Evolutionary conservation across 2,329 filamentous ascomycete genomes (phyloP), one percentile per base, ranked within the genome.

Genomic region (Didymella glomerata): DNA sequence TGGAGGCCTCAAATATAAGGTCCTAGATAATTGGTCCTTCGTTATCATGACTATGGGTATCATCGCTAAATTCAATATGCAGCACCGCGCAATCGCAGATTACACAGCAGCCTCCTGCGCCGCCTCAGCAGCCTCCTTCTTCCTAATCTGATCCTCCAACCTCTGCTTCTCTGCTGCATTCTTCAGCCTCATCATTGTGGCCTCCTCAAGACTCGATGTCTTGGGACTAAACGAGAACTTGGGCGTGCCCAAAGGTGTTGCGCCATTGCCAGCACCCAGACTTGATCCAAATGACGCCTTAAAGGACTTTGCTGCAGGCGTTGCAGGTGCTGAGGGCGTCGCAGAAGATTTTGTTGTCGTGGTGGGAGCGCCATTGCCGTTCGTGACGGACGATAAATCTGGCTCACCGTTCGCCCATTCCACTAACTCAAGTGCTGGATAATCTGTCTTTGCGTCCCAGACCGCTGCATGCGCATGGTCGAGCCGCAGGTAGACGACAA

Each of bases 381-480:
- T 30, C 10, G 25, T 41, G 7, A 36, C 5, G 6, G 48, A 51
- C 5, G 44, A 47, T 48, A 82, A 72, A 25, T 86, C 83, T 6
- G 85, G 84, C 55, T 84, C 82, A 57, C 79, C 82, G 20, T 77
- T 79, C 4, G 83, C 84, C 85, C 85, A 87, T 42, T 73, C 76
- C 1, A 87, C 82, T 13, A 80, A 83, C 32, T 86, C 83, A 24
- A 88, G 80, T 9, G 78, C 59, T 7, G 78, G 75, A 77, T 81
- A 85, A 34, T 82, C 80, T 1, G 67, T 68, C 28, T 77, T 77
- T n/a, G 78, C 79, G 62, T 87, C 84, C 41, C 80, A 68, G 2
- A 87, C 82, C 9, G 85, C 85, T 3, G 83, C 79, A 67, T 87
- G 83, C 0, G 86, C 85, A 53, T 83, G 80, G 47, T 87, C 83